Evolutionary conservation across 768 basidiomycete species (phyloP), one percentile per base, ranked within the genome.

Genomic region (Boletus rufocinnamomeus): DNA sequence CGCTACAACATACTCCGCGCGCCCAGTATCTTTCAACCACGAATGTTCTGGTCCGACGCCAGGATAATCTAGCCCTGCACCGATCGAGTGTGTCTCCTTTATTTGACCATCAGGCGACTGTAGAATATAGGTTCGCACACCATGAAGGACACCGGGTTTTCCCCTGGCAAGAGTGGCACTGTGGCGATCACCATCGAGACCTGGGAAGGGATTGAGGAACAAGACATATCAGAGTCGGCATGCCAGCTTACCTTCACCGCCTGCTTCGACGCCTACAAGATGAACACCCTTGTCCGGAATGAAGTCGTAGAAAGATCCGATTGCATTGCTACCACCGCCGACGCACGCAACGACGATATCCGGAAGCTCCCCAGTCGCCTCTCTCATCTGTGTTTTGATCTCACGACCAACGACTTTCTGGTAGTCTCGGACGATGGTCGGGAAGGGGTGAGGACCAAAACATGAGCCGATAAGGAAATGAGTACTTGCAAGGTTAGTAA

Each of bases 391-490:
- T 28, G 34, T 11, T 27, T 54, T 50, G 8, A 54, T 50, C 21
- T 50, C 45, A 5, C 34, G 53, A 21, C 34, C 45, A 16, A 54
- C 37, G 45, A 55, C 48, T 41, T 32, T 56, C 49, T 56, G 48
- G 38, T 32, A 51, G 30, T 56, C 54, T 40, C 48, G n/a, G 17
- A 51, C 54, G 17, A 50, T 51, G 47, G 47, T 55, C 3, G 54
- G 47, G 47, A 50, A 55, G 27, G 54, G 54, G 7, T 55, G 54
- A 30, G 37, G 54, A 38, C 47, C 54, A 21, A 50, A 50, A 19
- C 54, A 55, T 4, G 54, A 55, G 10, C 54, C 47, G n/a, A 53
- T 17, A 10, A 56, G 56, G 14, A 43, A 56, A 52, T 56, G 50
- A 2, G 50, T 53, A 8, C 25, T 52, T 13, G 56, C 40, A 9